Evolutionary conservation across 1,284 basidiomycete species (phyloP).

Genomic region (Kalmanozyma brasiliensis): DNA sequence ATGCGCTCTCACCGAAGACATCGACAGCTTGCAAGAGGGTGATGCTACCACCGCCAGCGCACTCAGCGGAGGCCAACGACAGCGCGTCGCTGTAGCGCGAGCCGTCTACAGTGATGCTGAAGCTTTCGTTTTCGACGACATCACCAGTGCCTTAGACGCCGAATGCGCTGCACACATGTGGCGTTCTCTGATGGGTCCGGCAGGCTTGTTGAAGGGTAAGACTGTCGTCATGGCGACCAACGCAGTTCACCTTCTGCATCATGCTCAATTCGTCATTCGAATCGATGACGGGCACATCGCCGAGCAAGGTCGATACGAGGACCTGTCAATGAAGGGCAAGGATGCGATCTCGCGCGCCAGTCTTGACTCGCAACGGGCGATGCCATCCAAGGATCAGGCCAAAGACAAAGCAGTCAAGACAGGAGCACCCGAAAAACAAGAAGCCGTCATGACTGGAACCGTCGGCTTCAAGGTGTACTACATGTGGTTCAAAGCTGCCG

Average conservation of each 20-base stretch:
- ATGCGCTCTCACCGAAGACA: constrained; percentile 57
- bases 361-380: constrained; percentile 34
- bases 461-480: constrained; percentile 34
- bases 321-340: constrained; percentile 50
- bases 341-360: constrained; percentile 45
- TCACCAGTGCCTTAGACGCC: constrained; percentile 74
- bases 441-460: constrained; percentile 35
- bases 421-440: constrained; percentile 27
- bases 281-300: constrained; percentile 50
- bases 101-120: constrained; percentile 61
- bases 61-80: constrained; percentile 63
- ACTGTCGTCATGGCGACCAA: constrained; percentile 58
- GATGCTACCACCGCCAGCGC: constrained; percentile 58
- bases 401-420: constrained; percentile 27
- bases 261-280: constrained; percentile 35
- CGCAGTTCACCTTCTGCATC: constrained; percentile 48
- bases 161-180: constrained; percentile 71
- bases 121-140: constrained; percentile 62
- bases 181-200: constrained; percentile 40
- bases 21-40: constrained; percentile 53
- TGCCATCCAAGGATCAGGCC: background rate
- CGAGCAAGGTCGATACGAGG: constrained; percentile 45
- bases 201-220: constrained; percentile 40
- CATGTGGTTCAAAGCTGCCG: constrained; percentile 29
- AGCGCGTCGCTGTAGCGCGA: constrained; percentile 61